These are phyloP conservation scores for Ophiostoma perfectum DNA, from an alignment of 2,329 filamentous ascomycete genomes.

Conservation along the genomic window DNA sequence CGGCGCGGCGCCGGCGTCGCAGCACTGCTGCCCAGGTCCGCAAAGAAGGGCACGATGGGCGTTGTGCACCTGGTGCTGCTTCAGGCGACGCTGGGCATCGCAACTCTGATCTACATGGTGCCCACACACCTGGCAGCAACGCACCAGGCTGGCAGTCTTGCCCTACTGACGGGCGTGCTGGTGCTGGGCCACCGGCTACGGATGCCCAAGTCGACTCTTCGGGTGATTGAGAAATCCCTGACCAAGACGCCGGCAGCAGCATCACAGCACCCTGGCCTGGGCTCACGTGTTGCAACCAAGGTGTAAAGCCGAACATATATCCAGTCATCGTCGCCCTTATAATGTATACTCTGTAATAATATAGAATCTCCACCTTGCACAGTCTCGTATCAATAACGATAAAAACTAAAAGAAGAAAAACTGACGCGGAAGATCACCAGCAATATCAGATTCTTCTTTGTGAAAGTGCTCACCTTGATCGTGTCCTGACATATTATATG, in stretches of 20 bases:
- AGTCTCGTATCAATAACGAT: not conserved
- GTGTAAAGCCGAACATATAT: conserved; percentile 5
- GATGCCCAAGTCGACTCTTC: conserved; percentile 61
- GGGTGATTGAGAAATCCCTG: conserved; percentile 51
- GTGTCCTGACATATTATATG: too few species aligned
- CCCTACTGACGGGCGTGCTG: conserved; percentile 74
- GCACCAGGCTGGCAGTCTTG: conserved; percentile 86
- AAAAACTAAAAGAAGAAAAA: not conserved
- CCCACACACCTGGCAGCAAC: conserved; percentile 81
- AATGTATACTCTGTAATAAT: conserved; percentile 13
- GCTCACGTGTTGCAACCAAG: conserved; percentile 16
- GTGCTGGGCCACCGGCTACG: conserved; percentile 74
- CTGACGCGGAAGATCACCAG: not conserved
- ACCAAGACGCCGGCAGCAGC: not conserved
- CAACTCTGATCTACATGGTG: conserved; percentile 88
- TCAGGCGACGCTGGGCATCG: conserved; percentile 83
- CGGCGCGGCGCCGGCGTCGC: conserved; percentile 54
- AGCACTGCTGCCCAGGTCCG: conserved; percentile 56
- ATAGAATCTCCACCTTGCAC: conserved; percentile 14
- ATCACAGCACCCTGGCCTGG: conserved; percentile 13
- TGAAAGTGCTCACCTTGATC: too few species aligned
- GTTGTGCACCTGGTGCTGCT: conserved; percentile 75
- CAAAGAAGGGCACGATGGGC: conserved; percentile 65
- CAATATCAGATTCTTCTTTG: not conserved
- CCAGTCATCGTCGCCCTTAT: not conserved